Conservation (phyloP, 768 basidiomycete genomes). For the Rickenella mellea region DNA sequence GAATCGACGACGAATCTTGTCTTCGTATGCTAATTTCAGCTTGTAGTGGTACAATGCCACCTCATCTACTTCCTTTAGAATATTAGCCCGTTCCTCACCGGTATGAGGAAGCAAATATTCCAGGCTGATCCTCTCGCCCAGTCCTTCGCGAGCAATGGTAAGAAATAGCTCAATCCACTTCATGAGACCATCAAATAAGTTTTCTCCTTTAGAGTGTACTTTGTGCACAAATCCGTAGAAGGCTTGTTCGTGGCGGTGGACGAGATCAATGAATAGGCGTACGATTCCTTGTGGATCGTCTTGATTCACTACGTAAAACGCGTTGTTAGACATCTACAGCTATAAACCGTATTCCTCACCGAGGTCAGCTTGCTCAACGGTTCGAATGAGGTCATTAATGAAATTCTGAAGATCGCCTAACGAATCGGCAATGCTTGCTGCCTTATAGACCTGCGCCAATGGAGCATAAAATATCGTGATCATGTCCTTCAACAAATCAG, state of each 20-base stretch:
- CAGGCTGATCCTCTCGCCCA: conserved; percentile 65
- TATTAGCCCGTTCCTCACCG: conserved; percentile 62
- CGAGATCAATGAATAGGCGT: conserved; percentile 86
- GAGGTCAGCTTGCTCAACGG: conserved; percentile 87
- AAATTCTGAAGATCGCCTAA: conserved; percentile 87
- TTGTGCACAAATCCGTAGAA: conserved; percentile 98
- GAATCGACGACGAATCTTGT: conserved; percentile 82
- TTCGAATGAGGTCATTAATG: conserved; percentile 88
- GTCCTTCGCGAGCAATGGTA: conserved; percentile 80
- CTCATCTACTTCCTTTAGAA: conserved; percentile 81
- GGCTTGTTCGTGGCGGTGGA: conserved; percentile 87
- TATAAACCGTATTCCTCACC: conserved; percentile 37
- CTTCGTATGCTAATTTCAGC: conserved; percentile 87
- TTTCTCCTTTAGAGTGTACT: conserved; percentile 93
- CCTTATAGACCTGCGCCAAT: conserved; percentile 92
- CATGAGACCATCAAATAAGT: conserved; percentile 90
- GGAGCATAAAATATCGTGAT: conserved; percentile 98
- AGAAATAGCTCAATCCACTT: conserved; percentile 95
- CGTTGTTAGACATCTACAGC: not conserved
- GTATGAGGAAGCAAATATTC: conserved; percentile 85
- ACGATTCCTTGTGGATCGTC: conserved; percentile 82
- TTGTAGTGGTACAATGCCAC: conserved; percentile 91
- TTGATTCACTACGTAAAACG: conserved; percentile 49
- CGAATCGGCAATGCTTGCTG: conserved; percentile 94
- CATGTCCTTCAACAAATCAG: conserved; percentile 94